Percentiles rank a stretch among this genome's conserved stretches.
Conservation (phyloP, 2,329 filamentous ascomycete species). For the Nigrograna mackinnonii region DNA sequence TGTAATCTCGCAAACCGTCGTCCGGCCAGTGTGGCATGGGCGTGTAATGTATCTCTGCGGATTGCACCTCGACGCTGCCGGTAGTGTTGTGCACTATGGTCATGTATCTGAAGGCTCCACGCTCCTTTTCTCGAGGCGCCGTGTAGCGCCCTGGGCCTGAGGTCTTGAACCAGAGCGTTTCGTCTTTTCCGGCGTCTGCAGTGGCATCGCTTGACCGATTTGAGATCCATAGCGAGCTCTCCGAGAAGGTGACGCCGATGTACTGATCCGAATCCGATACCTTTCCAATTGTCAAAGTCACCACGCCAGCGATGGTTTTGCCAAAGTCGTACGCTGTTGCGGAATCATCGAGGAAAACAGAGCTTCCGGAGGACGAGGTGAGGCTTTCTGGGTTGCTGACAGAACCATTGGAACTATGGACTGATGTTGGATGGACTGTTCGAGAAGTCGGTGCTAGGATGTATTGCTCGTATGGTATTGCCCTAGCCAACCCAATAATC, state of each 20-base stretch:
- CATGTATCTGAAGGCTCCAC: constrained; percentile 53
- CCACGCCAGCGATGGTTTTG: constrained; percentile 47
- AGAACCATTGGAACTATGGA: constrained; percentile 45
- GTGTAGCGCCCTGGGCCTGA: constrained; percentile 45
- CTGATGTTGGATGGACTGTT: constrained; percentile 36
- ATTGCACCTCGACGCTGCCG: constrained; percentile 41
- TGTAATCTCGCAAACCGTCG: constrained; percentile 39
- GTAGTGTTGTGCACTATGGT: constrained; percentile 49
- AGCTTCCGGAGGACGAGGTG: constrained; percentile 26
- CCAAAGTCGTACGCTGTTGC: constrained; percentile 47
- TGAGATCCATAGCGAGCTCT: constrained; percentile 54
- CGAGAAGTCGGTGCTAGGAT: constrained; percentile 46
- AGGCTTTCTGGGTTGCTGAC: constrained; percentile 40
- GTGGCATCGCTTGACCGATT: constrained; percentile 51
- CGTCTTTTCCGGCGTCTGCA: constrained; percentile 50
- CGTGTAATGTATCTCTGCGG: constrained; percentile 48
- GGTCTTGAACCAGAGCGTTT: constrained; percentile 52
- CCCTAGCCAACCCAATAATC: no score
- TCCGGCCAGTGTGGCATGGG: constrained; percentile 47
- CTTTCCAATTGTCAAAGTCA: constrained; percentile 38
- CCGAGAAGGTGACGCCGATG: constrained; percentile 48
- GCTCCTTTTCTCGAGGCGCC: constrained; percentile 44
- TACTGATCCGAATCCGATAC: constrained; percentile 39
- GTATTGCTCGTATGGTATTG: constrained; percentile 42
- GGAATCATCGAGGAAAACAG: constrained; percentile 39